Base-by-base conservation (phyloP, 2,329 filamentous ascomycete species). In the Aspergillus quadricinctus region DNA sequence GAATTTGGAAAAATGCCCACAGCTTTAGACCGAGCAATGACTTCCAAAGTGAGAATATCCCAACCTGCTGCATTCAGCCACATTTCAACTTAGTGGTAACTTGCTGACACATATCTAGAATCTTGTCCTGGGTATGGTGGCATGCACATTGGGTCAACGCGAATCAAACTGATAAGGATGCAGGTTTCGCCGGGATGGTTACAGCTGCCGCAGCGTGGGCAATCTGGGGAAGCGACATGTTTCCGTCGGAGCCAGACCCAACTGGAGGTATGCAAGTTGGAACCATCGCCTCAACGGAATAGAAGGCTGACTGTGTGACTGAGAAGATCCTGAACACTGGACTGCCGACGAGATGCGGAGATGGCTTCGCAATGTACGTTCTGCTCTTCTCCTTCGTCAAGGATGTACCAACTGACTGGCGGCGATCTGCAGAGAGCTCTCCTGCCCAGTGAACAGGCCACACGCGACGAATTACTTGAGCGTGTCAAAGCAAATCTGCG, bases 161-260 rank as follows among this genome's bases (percentile, higher is more conserved):
- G 8, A 40, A 17, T 60, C 72, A 59, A 59, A 74, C 62, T 60
- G 35, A n/a, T 43, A 29, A 29, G 48, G 50, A 66, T 65, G 54
- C 76, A 87, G 90, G 87, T 19, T 97, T 97, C 70, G 86, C 88
- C 4, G 90, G 89, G 9, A 81, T 95, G 52, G 83, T 97, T 14
- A 89, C 89, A 6, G 90, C 89, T 1, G 91, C 88, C 1, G 88
- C 91, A 17, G 85, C 84, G 45, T 96, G 89, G 88, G 83, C 84
- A 19, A 93, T 97, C 65, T 95, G 89, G 87, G 91, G 91, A 55
- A 82, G 84, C 53, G 90, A 93, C 61, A 83, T 97, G 67, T 96
- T 97, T 67, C 92, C 92, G 0, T 74, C 83, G 3, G 79, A 86
- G 62, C 58, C 79, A 49, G 92, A 96, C 69, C 91, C 92, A n/a